These are phyloP conservation scores for Elsinoe batatas DNA, from an alignment of 2,329 filamentous ascomycete genomes.

Conservation along the genomic window DNA sequence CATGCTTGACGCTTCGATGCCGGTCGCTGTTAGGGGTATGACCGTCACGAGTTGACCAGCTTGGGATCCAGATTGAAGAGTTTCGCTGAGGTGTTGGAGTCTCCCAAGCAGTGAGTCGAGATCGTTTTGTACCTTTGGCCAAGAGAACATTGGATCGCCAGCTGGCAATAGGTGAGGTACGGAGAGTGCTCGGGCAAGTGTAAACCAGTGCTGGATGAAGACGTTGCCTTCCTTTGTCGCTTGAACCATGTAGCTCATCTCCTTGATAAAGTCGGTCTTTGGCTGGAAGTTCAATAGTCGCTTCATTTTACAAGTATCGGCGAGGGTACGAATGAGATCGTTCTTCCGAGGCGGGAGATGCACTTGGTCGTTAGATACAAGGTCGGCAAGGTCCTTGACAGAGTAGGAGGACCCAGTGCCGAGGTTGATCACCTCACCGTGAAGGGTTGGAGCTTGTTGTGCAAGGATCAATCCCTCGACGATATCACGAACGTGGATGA, in stretches of 20 bases:
- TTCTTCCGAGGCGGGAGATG: neutral
- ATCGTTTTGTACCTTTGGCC: neutral
- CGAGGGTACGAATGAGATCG: neutral
- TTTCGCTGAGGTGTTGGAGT: neutral
- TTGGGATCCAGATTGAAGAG: neutral
- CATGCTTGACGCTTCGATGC: neutral
- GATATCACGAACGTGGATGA: neutral
- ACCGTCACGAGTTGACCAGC: neutral
- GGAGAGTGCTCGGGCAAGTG: neutral
- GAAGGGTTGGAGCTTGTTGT: neutral
- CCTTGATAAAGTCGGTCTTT: neutral
- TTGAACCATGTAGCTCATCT: slow-evolving; percentile 1
- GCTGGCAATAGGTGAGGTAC: neutral
- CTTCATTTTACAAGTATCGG: slow-evolving; percentile 1
- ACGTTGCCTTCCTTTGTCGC: neutral
- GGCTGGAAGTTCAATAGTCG: neutral
- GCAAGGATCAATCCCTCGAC: neutral
- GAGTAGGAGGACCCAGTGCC: neutral
- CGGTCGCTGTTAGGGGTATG: neutral
- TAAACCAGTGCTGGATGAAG: neutral
- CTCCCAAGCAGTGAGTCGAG: neutral
- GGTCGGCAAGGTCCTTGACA: neutral
- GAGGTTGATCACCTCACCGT: neutral
- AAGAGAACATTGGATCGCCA: neutral
- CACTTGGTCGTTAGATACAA: neutral